phyloP scores from a whole-genome alignment of 2,329 filamentous ascomycete genomes.

The Hypocreales sp. region DNA sequence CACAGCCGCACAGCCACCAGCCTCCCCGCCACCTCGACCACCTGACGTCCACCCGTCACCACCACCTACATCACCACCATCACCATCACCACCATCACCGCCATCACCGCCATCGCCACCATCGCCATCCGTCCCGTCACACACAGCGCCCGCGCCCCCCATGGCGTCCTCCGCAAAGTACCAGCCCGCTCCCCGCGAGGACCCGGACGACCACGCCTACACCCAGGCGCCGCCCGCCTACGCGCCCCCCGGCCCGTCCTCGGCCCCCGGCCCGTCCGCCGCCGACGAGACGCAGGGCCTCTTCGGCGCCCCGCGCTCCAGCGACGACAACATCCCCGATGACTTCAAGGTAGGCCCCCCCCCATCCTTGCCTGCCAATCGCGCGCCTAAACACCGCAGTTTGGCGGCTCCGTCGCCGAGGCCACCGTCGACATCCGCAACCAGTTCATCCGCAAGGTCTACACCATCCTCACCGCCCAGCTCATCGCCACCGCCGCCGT shows the following conservation, averaged over 20 bases:
- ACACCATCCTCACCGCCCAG: slow-evolving; percentile 92
- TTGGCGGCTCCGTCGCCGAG: slow-evolving; percentile 84
- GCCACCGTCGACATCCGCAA: slow-evolving; percentile 91
- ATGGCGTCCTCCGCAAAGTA: slow-evolving; percentile 77
- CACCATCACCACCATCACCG: too few species aligned
- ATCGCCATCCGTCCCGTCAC: too few species aligned
- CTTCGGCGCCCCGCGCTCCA: slow-evolving; percentile 54
- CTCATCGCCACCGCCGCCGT: slow-evolving; percentile 71
- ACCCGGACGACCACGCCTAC: slow-evolving; percentile 65
- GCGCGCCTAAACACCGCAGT: slow-evolving; percentile 30
- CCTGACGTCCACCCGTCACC: too few species aligned
- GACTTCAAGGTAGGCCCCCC: slow-evolving; percentile 66
- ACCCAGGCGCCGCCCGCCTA: slow-evolving; percentile 76
- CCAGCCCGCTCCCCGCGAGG: slow-evolving; percentile 65
- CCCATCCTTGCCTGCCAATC: background rate
- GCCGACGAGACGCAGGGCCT: slow-evolving; percentile 38
- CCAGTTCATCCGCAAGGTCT: slow-evolving; percentile 95
- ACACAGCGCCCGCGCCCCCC: too few species aligned
- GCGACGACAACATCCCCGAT: slow-evolving; percentile 85
- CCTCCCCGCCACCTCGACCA: too few species aligned
- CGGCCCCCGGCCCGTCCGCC: slow-evolving; percentile 31
- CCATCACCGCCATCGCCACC: too few species aligned
- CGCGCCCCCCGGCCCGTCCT: slow-evolving; percentile 36
- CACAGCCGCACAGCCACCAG: too few species aligned
- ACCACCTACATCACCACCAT: too few species aligned